Conservation (phyloP, 1,284 basidiomycete genomes). For the Wallemia mellicola region DNA sequence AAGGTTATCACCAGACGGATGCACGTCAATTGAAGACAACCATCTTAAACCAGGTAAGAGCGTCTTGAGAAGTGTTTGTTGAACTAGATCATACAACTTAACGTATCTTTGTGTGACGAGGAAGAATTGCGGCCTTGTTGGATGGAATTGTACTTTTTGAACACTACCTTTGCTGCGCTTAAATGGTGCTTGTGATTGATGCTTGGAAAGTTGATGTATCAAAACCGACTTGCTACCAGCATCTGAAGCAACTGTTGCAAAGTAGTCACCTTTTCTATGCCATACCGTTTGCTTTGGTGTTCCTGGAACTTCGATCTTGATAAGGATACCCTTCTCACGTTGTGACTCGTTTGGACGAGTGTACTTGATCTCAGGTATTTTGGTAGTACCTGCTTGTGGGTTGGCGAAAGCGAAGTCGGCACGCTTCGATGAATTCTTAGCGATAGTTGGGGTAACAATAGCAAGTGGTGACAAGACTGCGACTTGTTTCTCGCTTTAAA, state of each 20-base stretch:
- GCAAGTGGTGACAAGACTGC: slow-evolving; percentile 46
- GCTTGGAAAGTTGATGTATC: slow-evolving; percentile 75
- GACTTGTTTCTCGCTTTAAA: slow-evolving; percentile 26
- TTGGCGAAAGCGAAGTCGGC: background rate
- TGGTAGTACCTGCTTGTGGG: slow-evolving; percentile 11
- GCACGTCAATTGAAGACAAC: slow-evolving; percentile 90
- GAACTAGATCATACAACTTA: slow-evolving; percentile 74
- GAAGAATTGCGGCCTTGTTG: slow-evolving; percentile 76
- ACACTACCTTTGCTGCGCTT: slow-evolving; percentile 68
- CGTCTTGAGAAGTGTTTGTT: slow-evolving; percentile 76
- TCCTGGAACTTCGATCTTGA: slow-evolving; percentile 29
- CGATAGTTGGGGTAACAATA: slow-evolving; percentile 9
- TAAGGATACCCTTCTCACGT: slow-evolving; percentile 21
- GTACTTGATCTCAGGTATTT: slow-evolving; percentile 21
- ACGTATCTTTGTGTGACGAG: slow-evolving; percentile 96
- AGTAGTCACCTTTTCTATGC: slow-evolving; percentile 87
- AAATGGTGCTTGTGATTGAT: slow-evolving; percentile 93
- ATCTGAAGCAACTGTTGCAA: slow-evolving; percentile 42
- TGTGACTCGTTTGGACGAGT: slow-evolving; percentile 19
- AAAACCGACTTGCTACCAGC: slow-evolving; percentile 18
- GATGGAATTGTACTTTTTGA: slow-evolving; percentile 82
- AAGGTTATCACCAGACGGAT: slow-evolving; percentile 80
- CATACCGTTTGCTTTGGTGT: slow-evolving; percentile 59
- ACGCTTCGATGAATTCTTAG: background rate
- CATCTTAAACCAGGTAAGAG: slow-evolving; percentile 74